A percentile compares a stretch with the other conserved stretches of the same genome.
Conservation (phyloP, 2,329 filamentous ascomycete species). For the Fusarium hainanense region DNA sequence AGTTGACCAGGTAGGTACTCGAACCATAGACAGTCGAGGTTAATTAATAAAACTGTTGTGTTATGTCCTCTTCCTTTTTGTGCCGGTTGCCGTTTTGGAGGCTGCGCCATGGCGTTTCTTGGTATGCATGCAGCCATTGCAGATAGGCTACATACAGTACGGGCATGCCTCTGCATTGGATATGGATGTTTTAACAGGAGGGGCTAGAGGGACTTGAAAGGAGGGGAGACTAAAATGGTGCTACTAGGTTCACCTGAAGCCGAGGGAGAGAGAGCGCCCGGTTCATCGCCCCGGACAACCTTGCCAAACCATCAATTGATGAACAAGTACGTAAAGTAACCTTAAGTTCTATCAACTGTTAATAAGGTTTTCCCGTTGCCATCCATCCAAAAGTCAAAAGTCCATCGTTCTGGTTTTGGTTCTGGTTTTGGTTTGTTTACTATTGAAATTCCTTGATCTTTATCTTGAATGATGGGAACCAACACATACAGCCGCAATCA, state of each 20-base stretch:
- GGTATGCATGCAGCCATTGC: conserved; percentile 10
- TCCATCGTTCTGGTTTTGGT: not conserved
- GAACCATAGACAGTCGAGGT: not conserved
- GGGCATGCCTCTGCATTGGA: not conserved
- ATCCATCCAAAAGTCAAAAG: not conserved
- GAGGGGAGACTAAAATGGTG: conserved; percentile 6
- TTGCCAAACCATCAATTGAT: not conserved
- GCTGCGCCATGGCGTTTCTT: conserved; percentile 20
- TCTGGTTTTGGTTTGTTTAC: conserved; percentile 1
- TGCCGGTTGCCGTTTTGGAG: conserved; percentile 31
- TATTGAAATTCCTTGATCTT: not conserved
- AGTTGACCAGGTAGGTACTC: not conserved
- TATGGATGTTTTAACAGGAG: conserved; percentile 15
- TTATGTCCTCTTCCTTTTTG: not conserved
- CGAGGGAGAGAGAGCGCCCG: not conserved
- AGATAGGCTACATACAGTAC: not conserved
- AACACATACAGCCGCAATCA: not conserved
- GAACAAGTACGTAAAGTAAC: not conserved
- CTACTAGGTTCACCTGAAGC: not conserved
- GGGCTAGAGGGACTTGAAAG: not conserved
- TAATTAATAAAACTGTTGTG: not conserved
- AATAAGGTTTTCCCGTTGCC: conserved; percentile 13
- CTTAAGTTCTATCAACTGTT: not conserved
- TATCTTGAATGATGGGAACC: not conserved
- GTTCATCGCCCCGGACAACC: conserved; percentile 29